Percentiles rank a stretch among this genome's conserved stretches.
phyloP scores from a whole-genome alignment of 169 alveolate species.

The Eimeria praecox region DNA sequence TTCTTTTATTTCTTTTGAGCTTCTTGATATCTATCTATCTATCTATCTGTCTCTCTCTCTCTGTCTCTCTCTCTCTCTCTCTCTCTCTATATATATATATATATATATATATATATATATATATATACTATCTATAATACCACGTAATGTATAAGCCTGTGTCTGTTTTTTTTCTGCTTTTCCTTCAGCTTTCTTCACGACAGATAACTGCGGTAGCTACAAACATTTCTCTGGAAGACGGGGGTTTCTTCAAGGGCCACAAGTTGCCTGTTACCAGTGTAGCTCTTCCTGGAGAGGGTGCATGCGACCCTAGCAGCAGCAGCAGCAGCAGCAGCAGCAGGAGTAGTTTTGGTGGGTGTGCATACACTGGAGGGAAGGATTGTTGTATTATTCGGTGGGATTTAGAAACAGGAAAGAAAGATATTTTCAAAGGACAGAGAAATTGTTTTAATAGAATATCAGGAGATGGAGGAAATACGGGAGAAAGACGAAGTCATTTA shows the following conservation, averaged over 20 bases:
- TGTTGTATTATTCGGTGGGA: conserved; percentile 86
- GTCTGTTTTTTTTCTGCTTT: neutral
- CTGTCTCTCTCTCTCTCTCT: too few relatives aligned
- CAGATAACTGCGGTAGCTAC: neutral
- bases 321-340: conserved; percentile 52
- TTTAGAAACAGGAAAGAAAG: conserved; percentile 48
- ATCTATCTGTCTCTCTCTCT: too few relatives aligned
- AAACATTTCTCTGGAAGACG: neutral
- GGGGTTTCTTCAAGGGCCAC: conserved; percentile 84
- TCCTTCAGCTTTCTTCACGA: neutral
- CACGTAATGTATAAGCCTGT: too few relatives aligned
- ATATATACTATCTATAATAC: too few relatives aligned
- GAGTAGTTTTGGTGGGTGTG: conserved; percentile 13
- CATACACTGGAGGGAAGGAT: conserved; percentile 87
- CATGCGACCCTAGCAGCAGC: conserved; percentile 5
- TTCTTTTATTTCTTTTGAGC: too few relatives aligned
- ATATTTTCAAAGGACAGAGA: conserved; percentile 47
- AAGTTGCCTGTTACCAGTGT: conserved; percentile 86
- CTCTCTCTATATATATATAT: neutral
- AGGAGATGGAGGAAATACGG: neutral
- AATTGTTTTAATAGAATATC: neutral
- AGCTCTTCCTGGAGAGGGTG: conserved; percentile 77
- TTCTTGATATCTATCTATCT: too few relatives aligned
- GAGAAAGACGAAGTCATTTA: neutral
- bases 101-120: neutral